Evolutionary conservation across 805 yeast genomes (phyloP).

Genomic region (Spathaspora hagerdaliae): DNA sequence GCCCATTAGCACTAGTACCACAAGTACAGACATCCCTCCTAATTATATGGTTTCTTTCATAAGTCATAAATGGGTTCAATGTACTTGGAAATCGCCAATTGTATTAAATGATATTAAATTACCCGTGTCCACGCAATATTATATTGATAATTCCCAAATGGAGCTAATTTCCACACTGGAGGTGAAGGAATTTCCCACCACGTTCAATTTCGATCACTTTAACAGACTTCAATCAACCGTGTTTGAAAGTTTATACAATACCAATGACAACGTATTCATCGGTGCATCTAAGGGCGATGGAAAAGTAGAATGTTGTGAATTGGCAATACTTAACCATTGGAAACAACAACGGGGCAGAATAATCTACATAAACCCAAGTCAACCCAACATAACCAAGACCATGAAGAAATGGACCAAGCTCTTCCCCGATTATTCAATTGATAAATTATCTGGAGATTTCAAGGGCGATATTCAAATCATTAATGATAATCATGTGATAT

Average conservation of each 20-base stretch:
- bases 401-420: slow-evolving; percentile 49
- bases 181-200: slow-evolving; percentile 44
- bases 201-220: slow-evolving; percentile 51
- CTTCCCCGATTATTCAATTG: slow-evolving; percentile 51
- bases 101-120: slow-evolving; percentile 45
- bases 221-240: slow-evolving; percentile 74
- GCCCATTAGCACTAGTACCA: slow-evolving; percentile 42
- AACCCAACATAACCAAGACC: slow-evolving; percentile 48
- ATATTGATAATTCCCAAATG: slow-evolving; percentile 2
- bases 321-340: slow-evolving; percentile 75
- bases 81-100: slow-evolving; percentile 61
- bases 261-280: slow-evolving; percentile 57
- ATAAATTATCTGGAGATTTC: slow-evolving; percentile 53
- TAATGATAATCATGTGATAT: slow-evolving; percentile 58
- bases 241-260: slow-evolving; percentile 54
- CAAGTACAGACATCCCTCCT: slow-evolving; percentile 52
- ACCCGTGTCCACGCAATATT: slow-evolving; percentile 65
- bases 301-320: slow-evolving; percentile 64
- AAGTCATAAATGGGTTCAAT: slow-evolving; percentile 85
- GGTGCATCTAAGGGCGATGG: slow-evolving; percentile 79
- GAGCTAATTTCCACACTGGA: slow-evolving; percentile 41
- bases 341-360: slow-evolving; percentile 63
- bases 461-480: slow-evolving; percentile 51
- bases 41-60: slow-evolving; percentile 66
- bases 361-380: slow-evolving; percentile 65